phyloP scores from a whole-genome alignment of 352 stramenopile species.

The Globisporangium cederbergense region DNA sequence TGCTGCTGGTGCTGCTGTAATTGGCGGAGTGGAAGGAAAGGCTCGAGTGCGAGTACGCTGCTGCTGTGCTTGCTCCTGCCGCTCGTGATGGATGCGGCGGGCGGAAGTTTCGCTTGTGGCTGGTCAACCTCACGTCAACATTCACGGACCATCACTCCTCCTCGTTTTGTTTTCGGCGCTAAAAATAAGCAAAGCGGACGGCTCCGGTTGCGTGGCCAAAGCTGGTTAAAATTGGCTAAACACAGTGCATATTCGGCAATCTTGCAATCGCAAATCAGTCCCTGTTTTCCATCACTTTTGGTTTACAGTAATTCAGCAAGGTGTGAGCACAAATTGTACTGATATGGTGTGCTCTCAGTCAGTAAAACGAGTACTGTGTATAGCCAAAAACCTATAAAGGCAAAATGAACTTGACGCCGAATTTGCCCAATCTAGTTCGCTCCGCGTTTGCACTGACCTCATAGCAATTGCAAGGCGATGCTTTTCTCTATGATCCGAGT shows the following conservation, averaged over 20 bases:
- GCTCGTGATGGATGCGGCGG: background rate
- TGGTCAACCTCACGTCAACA: slow-evolving; percentile 8
- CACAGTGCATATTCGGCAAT: background rate
- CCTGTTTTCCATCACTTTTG: too few relatives aligned
- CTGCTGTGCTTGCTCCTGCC: background rate
- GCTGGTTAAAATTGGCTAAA: background rate
- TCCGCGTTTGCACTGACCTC: too few relatives aligned
- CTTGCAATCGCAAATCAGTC: background rate
- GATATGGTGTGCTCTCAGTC: too few relatives aligned
- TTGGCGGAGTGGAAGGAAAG: background rate
- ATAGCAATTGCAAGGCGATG: background rate
- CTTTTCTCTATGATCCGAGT: background rate
- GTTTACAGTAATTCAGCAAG: background rate
- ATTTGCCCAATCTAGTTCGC: too few relatives aligned
- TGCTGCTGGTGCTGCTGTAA: background rate
- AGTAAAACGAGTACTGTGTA: background rate
- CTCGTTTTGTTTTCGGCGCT: background rate
- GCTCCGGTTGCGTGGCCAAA: background rate
- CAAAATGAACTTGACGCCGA: background rate
- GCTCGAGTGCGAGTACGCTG: background rate
- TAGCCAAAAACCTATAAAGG: background rate
- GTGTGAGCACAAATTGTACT: too few relatives aligned
- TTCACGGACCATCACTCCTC: slow-evolving; percentile 7
- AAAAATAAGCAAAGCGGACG: slow-evolving; percentile 4
- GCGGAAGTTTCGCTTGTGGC: slow-evolving; percentile 3